Conservation (phyloP, 495 filamentous ascomycete species). For the Penicillium tannophilum region DNA sequence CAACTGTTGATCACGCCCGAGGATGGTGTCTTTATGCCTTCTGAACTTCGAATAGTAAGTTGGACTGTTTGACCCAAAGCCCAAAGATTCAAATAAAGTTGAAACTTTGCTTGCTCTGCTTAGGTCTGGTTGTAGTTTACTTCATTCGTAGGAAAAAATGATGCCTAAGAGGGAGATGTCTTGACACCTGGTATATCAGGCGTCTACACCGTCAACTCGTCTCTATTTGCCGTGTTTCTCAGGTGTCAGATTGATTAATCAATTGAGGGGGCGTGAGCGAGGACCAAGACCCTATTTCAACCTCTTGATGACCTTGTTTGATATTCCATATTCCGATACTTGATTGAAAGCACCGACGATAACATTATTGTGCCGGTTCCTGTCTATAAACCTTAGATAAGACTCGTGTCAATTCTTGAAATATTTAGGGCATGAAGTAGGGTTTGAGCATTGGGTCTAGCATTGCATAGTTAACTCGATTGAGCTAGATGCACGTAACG, state of each 20-base stretch:
- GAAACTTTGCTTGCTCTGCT: too few relatives aligned
- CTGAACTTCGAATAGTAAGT: too few relatives aligned
- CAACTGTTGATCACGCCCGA: too few relatives aligned
- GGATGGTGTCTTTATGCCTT: too few relatives aligned
- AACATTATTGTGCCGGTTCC: neutral
- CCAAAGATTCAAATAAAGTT: too few relatives aligned
- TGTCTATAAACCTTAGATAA: neutral
- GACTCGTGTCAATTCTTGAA: neutral
- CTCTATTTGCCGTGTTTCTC: neutral
- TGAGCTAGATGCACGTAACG: neutral
- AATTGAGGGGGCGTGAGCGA: neutral
- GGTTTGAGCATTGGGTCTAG: neutral
- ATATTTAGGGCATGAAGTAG: neutral
- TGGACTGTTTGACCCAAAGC: too few relatives aligned
- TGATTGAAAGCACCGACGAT: neutral
- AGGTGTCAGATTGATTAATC: neutral
- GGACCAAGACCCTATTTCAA: neutral
- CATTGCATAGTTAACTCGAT: neutral
- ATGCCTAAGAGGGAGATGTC: neutral
- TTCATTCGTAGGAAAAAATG: too few relatives aligned
- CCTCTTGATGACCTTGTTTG: neutral
- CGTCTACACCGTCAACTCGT: neutral
- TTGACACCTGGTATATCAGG: neutral
- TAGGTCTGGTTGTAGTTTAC: too few relatives aligned
- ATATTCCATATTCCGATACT: neutral